phyloP scores from a whole-genome alignment of 2,329 filamentous ascomycete species.

The Epichloe sp. region DNA sequence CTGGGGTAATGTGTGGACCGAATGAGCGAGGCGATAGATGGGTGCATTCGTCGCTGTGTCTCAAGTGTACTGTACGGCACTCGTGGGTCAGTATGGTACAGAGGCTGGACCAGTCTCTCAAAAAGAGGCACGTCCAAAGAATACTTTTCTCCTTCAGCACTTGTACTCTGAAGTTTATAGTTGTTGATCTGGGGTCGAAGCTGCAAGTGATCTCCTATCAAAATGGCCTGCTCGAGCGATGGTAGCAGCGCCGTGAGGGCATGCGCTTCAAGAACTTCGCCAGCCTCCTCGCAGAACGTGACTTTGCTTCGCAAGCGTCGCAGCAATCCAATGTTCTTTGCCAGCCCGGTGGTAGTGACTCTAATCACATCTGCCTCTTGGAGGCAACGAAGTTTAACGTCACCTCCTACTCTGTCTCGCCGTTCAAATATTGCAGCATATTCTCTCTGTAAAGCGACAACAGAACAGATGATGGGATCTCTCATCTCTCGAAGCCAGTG shows the following conservation, averaged over 20 bases:
- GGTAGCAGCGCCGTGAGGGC: conserved; percentile 46
- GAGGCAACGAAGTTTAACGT: conserved; percentile 11
- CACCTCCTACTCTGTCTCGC: background rate
- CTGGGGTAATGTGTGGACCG: conserved; percentile 42
- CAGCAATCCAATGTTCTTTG: conserved; percentile 35
- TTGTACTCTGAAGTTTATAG: conserved; percentile 39
- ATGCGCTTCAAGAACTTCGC: conserved; percentile 53
- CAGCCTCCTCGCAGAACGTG: conserved; percentile 55
- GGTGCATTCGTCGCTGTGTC: conserved; percentile 53
- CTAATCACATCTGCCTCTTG: conserved; percentile 36
- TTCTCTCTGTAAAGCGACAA: background rate
- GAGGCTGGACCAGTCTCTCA: conserved; percentile 38
- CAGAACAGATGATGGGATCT: background rate
- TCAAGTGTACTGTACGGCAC: conserved; percentile 29
- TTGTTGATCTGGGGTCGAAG: conserved; percentile 45
- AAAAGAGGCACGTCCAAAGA: conserved; percentile 48
- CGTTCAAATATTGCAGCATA: background rate
- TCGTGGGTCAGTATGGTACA: conserved; percentile 10
- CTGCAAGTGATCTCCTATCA: conserved; percentile 52
- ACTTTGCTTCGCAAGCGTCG: conserved; percentile 38
- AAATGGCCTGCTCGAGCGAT: conserved; percentile 45
- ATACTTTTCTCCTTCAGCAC: conserved; percentile 32
- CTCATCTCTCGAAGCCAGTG: background rate
- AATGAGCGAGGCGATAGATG: conserved; percentile 45
- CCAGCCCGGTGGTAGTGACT: conserved; percentile 46